phyloP scores from a whole-genome alignment of 352 stramenopile genomes.

The Globisporangium canariense region DNA sequence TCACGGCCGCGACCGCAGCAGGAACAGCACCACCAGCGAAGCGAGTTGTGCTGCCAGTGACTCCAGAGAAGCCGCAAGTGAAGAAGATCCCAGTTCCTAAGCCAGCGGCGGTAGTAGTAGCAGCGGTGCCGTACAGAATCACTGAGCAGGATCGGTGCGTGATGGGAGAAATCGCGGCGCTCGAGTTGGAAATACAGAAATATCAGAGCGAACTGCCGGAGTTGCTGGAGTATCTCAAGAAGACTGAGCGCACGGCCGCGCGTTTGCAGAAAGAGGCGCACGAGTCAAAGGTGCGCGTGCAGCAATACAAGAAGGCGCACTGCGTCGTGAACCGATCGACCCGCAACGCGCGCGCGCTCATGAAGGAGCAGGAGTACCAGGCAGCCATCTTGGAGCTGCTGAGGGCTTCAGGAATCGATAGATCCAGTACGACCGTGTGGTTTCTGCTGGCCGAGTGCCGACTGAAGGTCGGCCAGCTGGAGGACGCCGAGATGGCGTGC shows the following conservation, averaged over 20 bases:
- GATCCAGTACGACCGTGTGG: conserved; percentile 46
- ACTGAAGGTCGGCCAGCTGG: conserved; percentile 41
- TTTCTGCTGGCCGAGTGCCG: conserved; percentile 57
- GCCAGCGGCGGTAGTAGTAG: conserved; percentile 13
- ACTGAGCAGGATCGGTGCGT: conserved; percentile 29
- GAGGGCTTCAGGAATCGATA: conserved; percentile 42
- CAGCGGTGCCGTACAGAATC: conserved; percentile 31
- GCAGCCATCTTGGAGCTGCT: conserved; percentile 57
- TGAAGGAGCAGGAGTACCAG: conserved; percentile 55
- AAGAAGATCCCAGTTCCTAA: background rate
- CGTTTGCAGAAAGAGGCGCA: conserved; percentile 29
- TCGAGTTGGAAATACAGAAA: conserved; percentile 44
- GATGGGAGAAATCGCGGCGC: conserved; percentile 40
- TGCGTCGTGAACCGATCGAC: conserved; percentile 40
- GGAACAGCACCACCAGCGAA: background rate
- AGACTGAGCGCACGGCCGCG: conserved; percentile 26
- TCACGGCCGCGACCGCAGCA: background rate
- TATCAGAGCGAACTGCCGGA: conserved; percentile 43
- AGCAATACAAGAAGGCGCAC: conserved; percentile 47
- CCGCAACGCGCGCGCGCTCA: conserved; percentile 30
- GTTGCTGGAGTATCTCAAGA: conserved; percentile 38
- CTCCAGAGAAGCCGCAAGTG: background rate
- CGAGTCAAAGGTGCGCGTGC: conserved; percentile 37
- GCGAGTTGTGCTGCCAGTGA: background rate
- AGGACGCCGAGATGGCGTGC: conserved; percentile 49